A percentile compares a stretch with the other conserved stretches of the same genome.
Evolutionary conservation across 2,329 filamentous ascomycete species (phyloP).

Genomic region (Fusarium fujikuroi): DNA sequence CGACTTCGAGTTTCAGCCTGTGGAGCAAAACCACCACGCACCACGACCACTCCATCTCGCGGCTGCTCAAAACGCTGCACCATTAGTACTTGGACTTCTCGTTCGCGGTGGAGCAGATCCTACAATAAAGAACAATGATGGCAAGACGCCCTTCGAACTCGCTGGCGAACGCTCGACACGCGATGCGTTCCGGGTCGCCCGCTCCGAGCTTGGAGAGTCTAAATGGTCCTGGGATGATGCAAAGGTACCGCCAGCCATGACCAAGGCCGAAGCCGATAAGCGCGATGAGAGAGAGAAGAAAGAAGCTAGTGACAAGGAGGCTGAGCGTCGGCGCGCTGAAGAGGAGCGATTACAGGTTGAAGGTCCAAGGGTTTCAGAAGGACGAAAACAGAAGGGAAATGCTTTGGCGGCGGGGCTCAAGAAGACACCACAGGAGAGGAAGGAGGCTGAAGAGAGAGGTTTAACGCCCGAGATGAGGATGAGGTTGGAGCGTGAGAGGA

Average conservation of each 20-base stretch:
- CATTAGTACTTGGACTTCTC: conserved; percentile 81
- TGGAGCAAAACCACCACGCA: conserved; percentile 79
- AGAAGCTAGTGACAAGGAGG: conserved; percentile 74
- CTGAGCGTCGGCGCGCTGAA: conserved; percentile 76
- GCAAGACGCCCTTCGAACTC: conserved; percentile 88
- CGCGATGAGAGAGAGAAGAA: conserved; percentile 76
- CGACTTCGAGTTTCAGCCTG: conserved; percentile 80
- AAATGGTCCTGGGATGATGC: conserved; percentile 83
- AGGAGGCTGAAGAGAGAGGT: conserved; percentile 85
- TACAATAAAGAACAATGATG: conserved; percentile 74
- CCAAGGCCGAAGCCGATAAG: conserved; percentile 75
- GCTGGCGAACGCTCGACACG: conserved; percentile 86
- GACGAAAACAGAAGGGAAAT: conserved; percentile 61
- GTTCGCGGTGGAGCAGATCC: conserved; percentile 81
- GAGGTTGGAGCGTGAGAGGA: conserved; percentile 85
- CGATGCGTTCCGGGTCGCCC: conserved; percentile 90
- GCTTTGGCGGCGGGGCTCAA: conserved; percentile 64
- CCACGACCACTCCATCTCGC: conserved; percentile 88
- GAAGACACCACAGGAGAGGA: conserved; percentile 82
- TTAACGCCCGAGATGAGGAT: conserved; percentile 88
- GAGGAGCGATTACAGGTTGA: conserved; percentile 77
- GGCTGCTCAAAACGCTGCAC: conserved; percentile 80
- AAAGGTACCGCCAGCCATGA: conserved; percentile 76
- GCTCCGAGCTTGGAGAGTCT: conserved; percentile 80
- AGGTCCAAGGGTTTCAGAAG: conserved; percentile 65